These are phyloP conservation scores for Aureobasidium musti DNA, from an alignment of 2,329 filamentous ascomycete genomes.

Conservation along the genomic window DNA sequence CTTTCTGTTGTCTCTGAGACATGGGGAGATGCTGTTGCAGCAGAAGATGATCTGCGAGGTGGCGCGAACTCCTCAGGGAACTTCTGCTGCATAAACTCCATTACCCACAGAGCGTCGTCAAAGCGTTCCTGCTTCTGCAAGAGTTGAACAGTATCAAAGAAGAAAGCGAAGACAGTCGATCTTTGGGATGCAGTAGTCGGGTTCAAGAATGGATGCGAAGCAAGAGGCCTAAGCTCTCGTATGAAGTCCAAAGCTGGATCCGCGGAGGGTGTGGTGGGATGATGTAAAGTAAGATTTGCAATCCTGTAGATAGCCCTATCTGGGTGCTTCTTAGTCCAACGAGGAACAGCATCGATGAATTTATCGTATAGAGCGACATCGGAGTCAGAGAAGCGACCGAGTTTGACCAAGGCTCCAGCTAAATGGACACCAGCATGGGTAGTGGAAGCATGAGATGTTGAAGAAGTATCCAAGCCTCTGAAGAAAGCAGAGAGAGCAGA, in stretches of 20 bases:
- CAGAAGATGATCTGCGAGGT: background rate
- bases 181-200: conserved; percentile 7
- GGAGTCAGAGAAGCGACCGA: background rate
- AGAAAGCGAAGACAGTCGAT: conserved; percentile 22
- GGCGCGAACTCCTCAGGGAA: conserved; percentile 18
- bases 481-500: conserved; percentile 17
- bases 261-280: conserved; percentile 28
- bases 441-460: conserved; percentile 1
- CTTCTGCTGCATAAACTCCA: conserved; percentile 30
- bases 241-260: conserved; percentile 29
- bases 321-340: conserved; percentile 22
- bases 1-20: background rate
- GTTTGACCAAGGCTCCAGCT: background rate
- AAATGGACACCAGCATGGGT: conserved; percentile 3
- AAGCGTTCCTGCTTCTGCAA: conserved; percentile 27
- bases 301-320: conserved; percentile 14
- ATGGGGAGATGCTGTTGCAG: background rate
- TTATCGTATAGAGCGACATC: conserved; percentile 18
- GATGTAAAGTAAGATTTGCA: conserved; percentile 27
- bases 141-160: conserved; percentile 30
- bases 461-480: background rate
- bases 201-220: conserved; percentile 14
- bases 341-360: conserved; percentile 26
- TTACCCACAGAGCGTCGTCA: conserved; percentile 31
- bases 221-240: conserved; percentile 1